Conservation (phyloP, 2,329 filamentous ascomycete species). For the Pyrenochaeta sp. region DNA sequence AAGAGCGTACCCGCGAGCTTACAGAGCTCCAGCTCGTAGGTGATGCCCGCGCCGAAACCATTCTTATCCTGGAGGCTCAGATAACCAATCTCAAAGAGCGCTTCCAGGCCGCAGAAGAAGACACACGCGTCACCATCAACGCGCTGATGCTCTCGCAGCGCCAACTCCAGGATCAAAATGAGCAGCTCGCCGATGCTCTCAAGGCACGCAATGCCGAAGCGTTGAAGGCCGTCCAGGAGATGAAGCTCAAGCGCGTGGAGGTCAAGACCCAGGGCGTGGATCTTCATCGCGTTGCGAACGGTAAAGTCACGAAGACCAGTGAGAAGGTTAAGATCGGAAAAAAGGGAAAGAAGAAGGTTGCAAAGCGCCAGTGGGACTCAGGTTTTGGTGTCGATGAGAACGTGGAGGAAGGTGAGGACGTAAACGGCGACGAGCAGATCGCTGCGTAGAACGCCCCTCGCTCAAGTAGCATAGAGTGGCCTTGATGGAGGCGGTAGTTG, state of each 20-base stretch:
- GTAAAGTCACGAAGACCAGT: conserved; percentile 41
- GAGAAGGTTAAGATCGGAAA: conserved; percentile 46
- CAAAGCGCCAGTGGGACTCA: conserved; percentile 44
- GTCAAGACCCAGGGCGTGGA: conserved; percentile 36
- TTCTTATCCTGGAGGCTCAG: conserved; percentile 41
- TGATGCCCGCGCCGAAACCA: conserved; percentile 42
- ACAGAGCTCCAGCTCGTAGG: conserved; percentile 47
- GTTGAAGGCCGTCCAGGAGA: conserved; percentile 40
- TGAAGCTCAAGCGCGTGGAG: conserved; percentile 45
- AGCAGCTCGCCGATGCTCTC: conserved; percentile 35
- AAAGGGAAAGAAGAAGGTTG: conserved; percentile 38
- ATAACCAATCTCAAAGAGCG: conserved; percentile 45
- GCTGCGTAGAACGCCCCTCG: conserved; percentile 17
- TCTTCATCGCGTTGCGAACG: conserved; percentile 37
- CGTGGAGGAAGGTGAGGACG: conserved; percentile 24
- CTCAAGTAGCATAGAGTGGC: background rate
- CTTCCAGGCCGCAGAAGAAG: conserved; percentile 38
- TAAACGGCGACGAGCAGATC: conserved; percentile 22
- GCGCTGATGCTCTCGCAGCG: conserved; percentile 38
- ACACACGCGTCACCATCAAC: conserved; percentile 43
- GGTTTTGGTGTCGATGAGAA: conserved; percentile 42
- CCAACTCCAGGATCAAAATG: conserved; percentile 40
- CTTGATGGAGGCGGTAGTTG: background rate
- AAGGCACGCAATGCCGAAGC: conserved; percentile 41
- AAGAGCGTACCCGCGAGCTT: conserved; percentile 40